Base-by-base conservation (phyloP, 176 grass and related monocot species). In the Areca catechu region DNA sequence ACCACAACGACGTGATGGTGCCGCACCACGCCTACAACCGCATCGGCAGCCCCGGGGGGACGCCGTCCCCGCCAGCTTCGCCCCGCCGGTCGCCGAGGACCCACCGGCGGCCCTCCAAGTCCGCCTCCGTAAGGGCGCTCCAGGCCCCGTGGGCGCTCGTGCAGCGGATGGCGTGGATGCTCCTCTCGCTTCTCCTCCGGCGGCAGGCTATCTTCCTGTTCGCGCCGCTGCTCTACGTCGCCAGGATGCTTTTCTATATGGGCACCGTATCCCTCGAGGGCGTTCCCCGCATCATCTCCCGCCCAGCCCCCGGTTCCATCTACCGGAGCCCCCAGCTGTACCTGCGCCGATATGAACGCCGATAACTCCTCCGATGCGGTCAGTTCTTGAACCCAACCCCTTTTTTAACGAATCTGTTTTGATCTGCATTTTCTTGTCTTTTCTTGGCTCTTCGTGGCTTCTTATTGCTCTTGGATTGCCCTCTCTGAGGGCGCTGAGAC, bases 141-240 rank as follows among this genome's bases (percentile, higher is more conserved):
- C 51, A 48, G 68, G 50, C 48, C 19, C 74, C 55, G 19, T 60
- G 73, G 57, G 22, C 60, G 48, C 27, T 68, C 16, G 43, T 24
- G 55, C 71, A 78, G 77, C 71, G 92, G 68, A 72, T 76, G 47
- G 75, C 80, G 67, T 65, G 72, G 51, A 73, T 17, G 58, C 50
- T 88, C 20, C 84, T 89, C 1, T 77, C 78, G 20, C 51, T 86
- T 63, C 73, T 98, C 56, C 84, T 98, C 43, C 82, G 94, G 55
- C 69, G 88, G 49, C 94, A 98, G 79, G 94, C 81, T 5, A 86
- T 98, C 63, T 89, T 98, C 82, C 88, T 98, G 51, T 98, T 98
- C 55, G 88, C 94, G 4, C 94, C 94, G 25, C 77, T 98, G 53
- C 82, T 98, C 24, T 98, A 98, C 56, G 88, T 98, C 1, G 84